These are phyloP conservation scores for Penicillium antarcticum DNA, from an alignment of 495 filamentous ascomycete genomes.

Conservation along the genomic window DNA sequence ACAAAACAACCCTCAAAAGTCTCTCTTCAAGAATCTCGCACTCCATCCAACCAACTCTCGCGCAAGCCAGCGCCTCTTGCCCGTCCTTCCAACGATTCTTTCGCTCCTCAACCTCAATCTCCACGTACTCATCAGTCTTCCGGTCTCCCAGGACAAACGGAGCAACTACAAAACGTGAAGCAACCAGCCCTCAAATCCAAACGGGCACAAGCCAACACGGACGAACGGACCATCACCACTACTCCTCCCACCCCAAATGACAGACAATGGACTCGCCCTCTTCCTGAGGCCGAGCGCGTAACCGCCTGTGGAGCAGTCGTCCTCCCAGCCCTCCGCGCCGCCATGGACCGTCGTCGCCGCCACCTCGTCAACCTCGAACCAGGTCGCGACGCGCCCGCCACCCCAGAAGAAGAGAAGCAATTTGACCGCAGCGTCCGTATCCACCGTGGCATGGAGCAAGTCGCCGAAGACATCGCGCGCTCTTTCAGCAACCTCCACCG, in stretches of 20 bases:
- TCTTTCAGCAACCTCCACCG: slow-evolving; percentile 85
- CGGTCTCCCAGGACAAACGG: slow-evolving; percentile 6
- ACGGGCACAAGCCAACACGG: slow-evolving; percentile 14
- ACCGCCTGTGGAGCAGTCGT: slow-evolving; percentile 58
- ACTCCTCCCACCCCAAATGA: slow-evolving; percentile 10
- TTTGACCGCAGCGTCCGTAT: slow-evolving; percentile 60
- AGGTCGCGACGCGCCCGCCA: slow-evolving; percentile 8
- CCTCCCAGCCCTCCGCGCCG: slow-evolving; percentile 84
- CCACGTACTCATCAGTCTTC: background rate
- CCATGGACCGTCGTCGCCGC: slow-evolving; percentile 68
- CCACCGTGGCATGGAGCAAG: slow-evolving; percentile 75
- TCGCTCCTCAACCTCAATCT: background rate
- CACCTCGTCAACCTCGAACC: slow-evolving; percentile 24
- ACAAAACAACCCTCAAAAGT: background rate
- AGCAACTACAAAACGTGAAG: slow-evolving; percentile 1
- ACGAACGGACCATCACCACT: slow-evolving; percentile 7
- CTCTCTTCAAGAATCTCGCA: slow-evolving; percentile 42
- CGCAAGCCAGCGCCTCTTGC: slow-evolving; percentile 7
- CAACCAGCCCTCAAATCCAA: slow-evolving; percentile 24
- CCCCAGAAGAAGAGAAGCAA: slow-evolving; percentile 31
- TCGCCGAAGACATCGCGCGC: slow-evolving; percentile 71
- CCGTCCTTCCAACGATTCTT: slow-evolving; percentile 11
- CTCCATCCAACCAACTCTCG: slow-evolving; percentile 27
- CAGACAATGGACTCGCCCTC: background rate
- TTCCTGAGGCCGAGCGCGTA: slow-evolving; percentile 6